Evolutionary conservation across 106 monocot genomes (phyloP), one percentile per base, ranked within the genome.

Genomic region (Acorus calamus): DNA sequence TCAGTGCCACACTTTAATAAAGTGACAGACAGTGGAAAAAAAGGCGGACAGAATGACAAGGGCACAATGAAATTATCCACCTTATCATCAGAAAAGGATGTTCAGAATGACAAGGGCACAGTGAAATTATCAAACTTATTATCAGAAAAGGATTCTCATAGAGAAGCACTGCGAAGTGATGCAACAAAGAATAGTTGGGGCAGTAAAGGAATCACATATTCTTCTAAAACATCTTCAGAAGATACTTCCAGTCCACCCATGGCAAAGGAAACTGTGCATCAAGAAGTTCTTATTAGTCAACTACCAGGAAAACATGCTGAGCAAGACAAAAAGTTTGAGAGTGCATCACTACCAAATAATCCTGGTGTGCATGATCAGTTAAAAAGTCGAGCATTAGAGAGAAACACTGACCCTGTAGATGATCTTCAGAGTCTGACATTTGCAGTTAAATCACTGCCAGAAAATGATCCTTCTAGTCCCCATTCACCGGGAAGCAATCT

Each of bases 371-470:
- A 63, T 42, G 42, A 73, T 42, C 73, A 71, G 8, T 47, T 60
- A 52, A 9, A 46, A n/a, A 60, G 61, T 73, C 61, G 69, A 59
- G 47, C 49, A 45, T 48, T 57, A 12, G 56, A 43, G 42, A 75
- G 71, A 8, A 50, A 53, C 50, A 53, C 56, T 44, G 48, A 57
- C 4, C 47, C 60, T 46, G 49, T 42, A 4, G 75, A 73, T 82
- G 75, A 80, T 82, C 52, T 68, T 47, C 65, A 70, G 49, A 90
- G 84, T 61, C 94, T 90, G 74, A 84, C 79, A 61, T 65, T 90
- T 71, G 89, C 86, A 44, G 57, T 61, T 47, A 73, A 80, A 74
- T 60, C 9, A 13, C 63, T 71, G 11, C 63, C 75, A 61, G 54
- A 77, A 73, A 28, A 28, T 28, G 28, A 28, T 28, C 28, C 28